Base-by-base conservation (phyloP, 805 yeast genomes). In the Wickerhamomyces bovis region DNA sequence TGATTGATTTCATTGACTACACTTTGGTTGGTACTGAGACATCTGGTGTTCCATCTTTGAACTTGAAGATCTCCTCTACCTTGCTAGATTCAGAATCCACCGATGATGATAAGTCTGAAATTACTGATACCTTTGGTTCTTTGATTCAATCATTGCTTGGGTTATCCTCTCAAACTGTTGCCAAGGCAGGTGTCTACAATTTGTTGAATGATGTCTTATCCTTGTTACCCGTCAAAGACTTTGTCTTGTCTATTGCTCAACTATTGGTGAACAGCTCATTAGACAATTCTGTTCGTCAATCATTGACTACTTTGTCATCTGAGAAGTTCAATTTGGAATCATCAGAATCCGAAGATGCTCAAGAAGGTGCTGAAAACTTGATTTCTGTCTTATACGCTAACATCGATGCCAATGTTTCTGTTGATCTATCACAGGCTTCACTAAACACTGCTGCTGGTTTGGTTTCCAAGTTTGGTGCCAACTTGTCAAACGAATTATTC, bases 141-240 rank as follows among this genome's bases (percentile, higher is more conserved):
- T 46, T 60, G 44, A 41, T 58, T 33, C 51, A 57, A 41, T 41
- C 51, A 1, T 36, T 60, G 21, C 44, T 60, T 18, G 44, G 33
- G n/a, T 26, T 53, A 16, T 69, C 50, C 3, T n/a, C 26, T 3
- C 70, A 68, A 18, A 28, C 44, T 21, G 19, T 13, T 39, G 46
- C 30, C 6, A 44, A 39, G 12, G 36, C 18, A 8, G 36, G 36
- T 8, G 9, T 47, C 10, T 79, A 80, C 60, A 72, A 70, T 23
- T 65, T 87, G 43, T 70, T 92, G 52, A 77, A 80, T 30, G 78
- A 77, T 53, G 68, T 83, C 52, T 68, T 92, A 49, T 80, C 80
- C 48, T 70, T 89, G 51, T 69, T 92, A 44, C 97, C 98, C 26
- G 76, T 89, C 52, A 75, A 75, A 51, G 76, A 80, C 53, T 90